Conservation (phyloP, 306 rosid species). For the Dryas drummondii region DNA sequence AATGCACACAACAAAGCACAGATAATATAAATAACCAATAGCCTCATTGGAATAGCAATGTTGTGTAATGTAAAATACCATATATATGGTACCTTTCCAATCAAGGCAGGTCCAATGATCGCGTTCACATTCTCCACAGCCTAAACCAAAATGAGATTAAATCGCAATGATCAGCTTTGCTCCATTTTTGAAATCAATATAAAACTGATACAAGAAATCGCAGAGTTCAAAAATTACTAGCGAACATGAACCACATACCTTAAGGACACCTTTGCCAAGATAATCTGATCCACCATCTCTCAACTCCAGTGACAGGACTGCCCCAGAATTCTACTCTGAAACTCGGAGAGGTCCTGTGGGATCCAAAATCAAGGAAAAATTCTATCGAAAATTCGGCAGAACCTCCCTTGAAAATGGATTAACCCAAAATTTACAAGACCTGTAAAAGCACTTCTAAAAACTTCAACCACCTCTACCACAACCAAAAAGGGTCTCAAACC, state of each 20-base stretch:
- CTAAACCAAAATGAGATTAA: conserved; percentile 27
- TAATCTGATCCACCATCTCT: conserved; percentile 85
- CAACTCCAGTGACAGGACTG: conserved; percentile 40
- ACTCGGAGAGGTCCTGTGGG: no score
- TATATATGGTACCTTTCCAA: conserved; percentile 48
- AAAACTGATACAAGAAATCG: neutral
- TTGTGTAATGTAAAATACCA: no score
- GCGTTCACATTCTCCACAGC: conserved; percentile 36
- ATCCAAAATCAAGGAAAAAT: no score
- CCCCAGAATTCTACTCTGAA: no score
- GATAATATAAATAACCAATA: conserved; percentile 18
- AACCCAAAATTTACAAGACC: no score
- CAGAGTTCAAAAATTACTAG: neutral
- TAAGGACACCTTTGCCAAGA: conserved; percentile 72
- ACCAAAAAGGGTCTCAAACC: no score
- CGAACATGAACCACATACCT: conserved; percentile 32
- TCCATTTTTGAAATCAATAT: neutral
- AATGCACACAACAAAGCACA: neutral
- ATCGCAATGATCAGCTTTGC: conserved; percentile 7
- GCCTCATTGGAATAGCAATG: neutral
- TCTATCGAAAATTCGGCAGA: no score
- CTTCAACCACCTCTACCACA: no score
- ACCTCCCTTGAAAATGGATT: no score
- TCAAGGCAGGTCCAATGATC: conserved; percentile 67
- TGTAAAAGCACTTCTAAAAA: no score